Evolutionary conservation across 2,329 filamentous ascomycete genomes (phyloP).

Genomic region (Epichloe amarillans): DNA sequence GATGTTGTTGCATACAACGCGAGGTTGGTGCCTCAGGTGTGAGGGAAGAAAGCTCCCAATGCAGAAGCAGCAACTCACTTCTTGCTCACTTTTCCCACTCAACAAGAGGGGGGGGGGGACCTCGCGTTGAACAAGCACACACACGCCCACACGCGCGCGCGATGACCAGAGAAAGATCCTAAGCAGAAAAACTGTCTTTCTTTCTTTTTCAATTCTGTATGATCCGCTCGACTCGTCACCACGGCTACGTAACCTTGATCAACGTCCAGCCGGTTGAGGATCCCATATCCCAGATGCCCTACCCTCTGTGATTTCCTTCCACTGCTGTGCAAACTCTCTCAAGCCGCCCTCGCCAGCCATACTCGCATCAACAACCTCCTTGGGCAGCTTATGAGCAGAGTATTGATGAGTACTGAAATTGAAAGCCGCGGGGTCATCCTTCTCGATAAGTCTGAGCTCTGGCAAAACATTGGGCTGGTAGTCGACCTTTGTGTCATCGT

Average conservation of each 20-base stretch:
- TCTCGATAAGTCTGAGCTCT: slow-evolving; percentile 70
- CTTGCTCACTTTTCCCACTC: slow-evolving; percentile 4
- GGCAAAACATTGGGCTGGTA: slow-evolving; percentile 49
- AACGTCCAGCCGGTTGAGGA: slow-evolving; percentile 11
- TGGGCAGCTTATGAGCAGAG: slow-evolving; percentile 89
- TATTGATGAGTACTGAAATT: slow-evolving; percentile 78
- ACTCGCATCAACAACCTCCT: slow-evolving; percentile 71
- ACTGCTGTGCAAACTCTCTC: slow-evolving; percentile 65
- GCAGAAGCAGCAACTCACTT: slow-evolving; percentile 7
- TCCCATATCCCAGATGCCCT: slow-evolving; percentile 28
- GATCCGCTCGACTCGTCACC: background rate
- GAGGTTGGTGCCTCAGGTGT: slow-evolving; percentile 6
- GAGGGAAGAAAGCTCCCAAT: background rate
- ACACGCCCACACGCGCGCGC: no score
- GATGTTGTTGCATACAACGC: background rate
- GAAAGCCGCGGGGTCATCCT: slow-evolving; percentile 79
- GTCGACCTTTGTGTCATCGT: slow-evolving; percentile 29
- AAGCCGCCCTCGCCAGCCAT: slow-evolving; percentile 59
- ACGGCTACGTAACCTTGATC: background rate
- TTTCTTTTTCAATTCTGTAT: slow-evolving; percentile 1
- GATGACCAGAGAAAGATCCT: no score
- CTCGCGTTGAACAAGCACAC: no score
- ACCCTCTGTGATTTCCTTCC: slow-evolving; percentile 46
- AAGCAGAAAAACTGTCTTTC: background rate
- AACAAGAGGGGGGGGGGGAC: background rate